Evolutionary conservation across 352 stramenopile genomes (phyloP).

Genomic region (Globisporangium radiosum): DNA sequence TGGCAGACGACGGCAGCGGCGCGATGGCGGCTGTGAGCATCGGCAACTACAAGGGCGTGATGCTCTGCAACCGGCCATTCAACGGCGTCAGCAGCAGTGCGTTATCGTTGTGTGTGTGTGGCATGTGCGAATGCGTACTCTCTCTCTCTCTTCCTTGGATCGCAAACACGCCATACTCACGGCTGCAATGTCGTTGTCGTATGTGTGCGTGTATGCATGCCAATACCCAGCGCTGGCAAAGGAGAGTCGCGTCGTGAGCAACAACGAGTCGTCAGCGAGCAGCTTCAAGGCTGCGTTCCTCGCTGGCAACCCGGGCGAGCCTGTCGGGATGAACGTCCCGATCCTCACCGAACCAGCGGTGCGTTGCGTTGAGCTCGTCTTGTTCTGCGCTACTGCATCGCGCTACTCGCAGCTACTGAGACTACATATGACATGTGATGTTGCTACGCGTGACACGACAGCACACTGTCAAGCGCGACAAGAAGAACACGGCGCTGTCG

Average conservation of each 20-base stretch:
- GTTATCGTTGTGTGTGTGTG: background rate
- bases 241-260: constrained; percentile 28
- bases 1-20: constrained; percentile 24
- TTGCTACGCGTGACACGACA: constrained; percentile 6
- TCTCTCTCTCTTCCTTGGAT: background rate
- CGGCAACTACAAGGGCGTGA: constrained; percentile 94
- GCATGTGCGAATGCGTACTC: background rate
- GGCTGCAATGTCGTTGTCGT: background rate
- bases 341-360: constrained; percentile 70
- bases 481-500: constrained; percentile 88
- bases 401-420: too few relatives aligned
- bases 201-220: background rate
- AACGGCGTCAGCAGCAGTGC: constrained; percentile 78
- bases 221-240: constrained; percentile 37
- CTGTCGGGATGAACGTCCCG: constrained; percentile 72
- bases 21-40: constrained; percentile 69
- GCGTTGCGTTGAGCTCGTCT: background rate
- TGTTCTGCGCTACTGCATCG: background rate
- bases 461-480: constrained; percentile 81
- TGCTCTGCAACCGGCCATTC: constrained; percentile 94
- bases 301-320: constrained; percentile 53
- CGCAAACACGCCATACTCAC: background rate
- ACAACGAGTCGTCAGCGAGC: constrained; percentile 27
- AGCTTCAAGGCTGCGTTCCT: constrained; percentile 72
- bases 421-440: too few relatives aligned